Conservation (phyloP, 805 yeast genomes). For the Zygoascus flipseniorum region DNA sequence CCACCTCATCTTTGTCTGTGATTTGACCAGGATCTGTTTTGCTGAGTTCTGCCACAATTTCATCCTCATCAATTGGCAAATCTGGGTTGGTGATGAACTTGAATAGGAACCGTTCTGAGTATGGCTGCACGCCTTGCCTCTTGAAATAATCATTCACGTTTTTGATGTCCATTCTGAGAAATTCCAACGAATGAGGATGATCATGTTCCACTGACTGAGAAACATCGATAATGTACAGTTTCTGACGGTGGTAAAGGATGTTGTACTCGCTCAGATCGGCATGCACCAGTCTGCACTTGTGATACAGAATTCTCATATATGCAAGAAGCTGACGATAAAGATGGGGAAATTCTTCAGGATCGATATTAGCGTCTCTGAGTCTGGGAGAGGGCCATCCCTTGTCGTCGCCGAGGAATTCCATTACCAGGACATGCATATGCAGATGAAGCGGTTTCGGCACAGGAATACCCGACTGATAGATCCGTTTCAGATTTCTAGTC, state of each 20-base stretch:
- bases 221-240: slow-evolving; percentile 85
- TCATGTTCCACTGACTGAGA: slow-evolving; percentile 97
- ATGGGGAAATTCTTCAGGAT: slow-evolving; percentile 52
- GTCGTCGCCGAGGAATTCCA: slow-evolving; percentile 78
- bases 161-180: slow-evolving; percentile 93
- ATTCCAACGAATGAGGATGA: slow-evolving; percentile 94
- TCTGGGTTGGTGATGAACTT: slow-evolving; percentile 46
- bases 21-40: slow-evolving; percentile 21
- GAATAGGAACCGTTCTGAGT: slow-evolving; percentile 76
- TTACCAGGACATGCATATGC: slow-evolving; percentile 82
- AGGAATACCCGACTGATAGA: slow-evolving; percentile 73
- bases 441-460: slow-evolving; percentile 89
- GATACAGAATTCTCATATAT: slow-evolving; percentile 81
- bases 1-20: slow-evolving; percentile 42
- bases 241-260: slow-evolving; percentile 66
- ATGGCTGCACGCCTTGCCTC: slow-evolving; percentile 62
- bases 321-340: slow-evolving; percentile 73
- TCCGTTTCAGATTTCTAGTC: slow-evolving; percentile 81
- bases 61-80: slow-evolving; percentile 20
- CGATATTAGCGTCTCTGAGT: slow-evolving; percentile 72
- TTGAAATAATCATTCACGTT: slow-evolving; percentile 86
- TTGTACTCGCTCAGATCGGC: slow-evolving; percentile 97
- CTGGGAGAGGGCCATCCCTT: slow-evolving; percentile 88
- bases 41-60: slow-evolving; percentile 26
- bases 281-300: slow-evolving; percentile 83